phyloP scores from a whole-genome alignment of 2,329 filamentous ascomycete genomes.

The Aspergillus transmontanensis region DNA sequence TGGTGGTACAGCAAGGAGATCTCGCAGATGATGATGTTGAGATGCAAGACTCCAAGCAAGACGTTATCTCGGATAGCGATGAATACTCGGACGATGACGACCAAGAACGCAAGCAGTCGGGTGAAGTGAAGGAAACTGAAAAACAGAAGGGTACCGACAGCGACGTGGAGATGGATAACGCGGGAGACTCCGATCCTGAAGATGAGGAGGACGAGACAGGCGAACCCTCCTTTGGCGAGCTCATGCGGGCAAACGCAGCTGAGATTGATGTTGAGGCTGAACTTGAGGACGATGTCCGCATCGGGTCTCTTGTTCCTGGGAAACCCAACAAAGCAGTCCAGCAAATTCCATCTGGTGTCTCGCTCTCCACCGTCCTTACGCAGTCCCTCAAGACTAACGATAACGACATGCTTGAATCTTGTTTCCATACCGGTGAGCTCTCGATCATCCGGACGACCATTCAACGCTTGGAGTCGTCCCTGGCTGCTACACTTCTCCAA shows the following conservation, averaged over 20 bases:
- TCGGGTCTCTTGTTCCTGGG: conserved; percentile 50
- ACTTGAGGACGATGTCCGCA: conserved; percentile 49
- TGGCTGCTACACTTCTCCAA: conserved; percentile 76
- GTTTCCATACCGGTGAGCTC: conserved; percentile 77
- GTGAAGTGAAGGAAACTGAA: conserved; percentile 20
- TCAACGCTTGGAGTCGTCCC: conserved; percentile 81
- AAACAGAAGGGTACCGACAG: conserved; percentile 22
- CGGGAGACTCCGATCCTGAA: conserved; percentile 35
- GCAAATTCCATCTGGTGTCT: conserved; percentile 70
- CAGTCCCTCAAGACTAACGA: conserved; percentile 94
- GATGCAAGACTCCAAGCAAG: conserved; percentile 42
- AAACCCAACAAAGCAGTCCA: conserved; percentile 52
- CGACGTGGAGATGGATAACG: conserved; percentile 37
- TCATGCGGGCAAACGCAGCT: conserved; percentile 70
- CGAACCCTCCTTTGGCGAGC: conserved; percentile 82
- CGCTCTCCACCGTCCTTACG: conserved; percentile 86
- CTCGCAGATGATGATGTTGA: conserved; percentile 49
- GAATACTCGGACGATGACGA: conserved; percentile 25
- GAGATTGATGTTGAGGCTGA: conserved; percentile 70
- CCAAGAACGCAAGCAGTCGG: conserved; percentile 22
- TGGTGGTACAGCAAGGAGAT: conserved; percentile 55
- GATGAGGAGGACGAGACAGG: conserved; percentile 42
- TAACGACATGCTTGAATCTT: conserved; percentile 84
- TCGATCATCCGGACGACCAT: conserved; percentile 84
- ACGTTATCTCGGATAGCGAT: conserved; percentile 33